Evolutionary conservation across 148 eudicot species (phyloP), one percentile per base, ranked within the genome.

Genomic region (Amaranthus cruentus): DNA sequence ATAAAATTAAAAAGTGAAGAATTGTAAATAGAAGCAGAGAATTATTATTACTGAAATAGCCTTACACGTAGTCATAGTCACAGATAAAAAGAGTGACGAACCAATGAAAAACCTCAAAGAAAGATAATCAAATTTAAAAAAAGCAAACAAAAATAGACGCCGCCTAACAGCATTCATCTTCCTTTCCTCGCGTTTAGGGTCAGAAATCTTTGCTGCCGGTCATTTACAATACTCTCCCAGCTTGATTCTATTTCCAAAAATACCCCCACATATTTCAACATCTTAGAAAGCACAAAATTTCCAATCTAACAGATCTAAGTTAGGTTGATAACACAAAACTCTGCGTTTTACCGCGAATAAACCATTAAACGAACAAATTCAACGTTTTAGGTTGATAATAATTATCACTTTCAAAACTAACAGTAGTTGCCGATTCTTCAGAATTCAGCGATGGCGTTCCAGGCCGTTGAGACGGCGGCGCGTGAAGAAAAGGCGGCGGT

Each of bases 381-480:
- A 87, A 73, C 60, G 87, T 76, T 67, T 77, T 68, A n/a, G 75
- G 69, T 57, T 76, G 69, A 7, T 66, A 66, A 49, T 49, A 66
- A 48, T 48, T 49, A 4, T 66, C 69, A 38, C 83, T 82, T 8
- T 85, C 87, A 6, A 85, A 81, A 57, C 96, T 85, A 3, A 82
- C 83, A 0, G 88, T 91, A 2, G 91, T 87, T 18, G 72, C 91
- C 0, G 93, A 91, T 14, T 87, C 93, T 11, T 91, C 93, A 0
- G 96, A 90, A 57, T 80, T 84, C 77, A 80, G 61, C 56, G 96
- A 90, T 60, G 93, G 91, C 46, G 89, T 83, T 14, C 78, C 88
- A 0, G 74, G 79, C 7, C 90, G 90, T 69, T 69, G 74, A 59
- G 43, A 67, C 69, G 18, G 74, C 56, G 63, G 73, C 57, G 62